phyloP scores from a whole-genome alignment of 306 rosid genomes.

The Benincasa hispida region DNA sequence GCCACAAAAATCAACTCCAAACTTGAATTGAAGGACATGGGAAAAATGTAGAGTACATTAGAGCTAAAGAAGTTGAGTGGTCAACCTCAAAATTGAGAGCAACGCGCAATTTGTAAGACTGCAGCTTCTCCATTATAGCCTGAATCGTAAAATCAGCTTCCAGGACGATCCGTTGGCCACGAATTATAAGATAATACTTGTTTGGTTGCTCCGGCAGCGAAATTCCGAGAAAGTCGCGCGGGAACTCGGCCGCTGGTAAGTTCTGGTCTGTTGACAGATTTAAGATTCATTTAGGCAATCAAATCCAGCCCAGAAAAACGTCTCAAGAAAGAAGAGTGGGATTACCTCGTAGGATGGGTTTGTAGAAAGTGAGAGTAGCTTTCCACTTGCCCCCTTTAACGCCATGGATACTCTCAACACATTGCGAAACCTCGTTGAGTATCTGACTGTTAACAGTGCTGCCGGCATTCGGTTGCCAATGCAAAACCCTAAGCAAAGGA shows the following conservation, averaged over 20 bases:
- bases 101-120: conserved; percentile 72
- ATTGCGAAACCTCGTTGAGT: conserved; percentile 75
- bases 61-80: not conserved
- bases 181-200: conserved; percentile 69
- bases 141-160: conserved; percentile 76
- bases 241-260: conserved; percentile 27
- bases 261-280: conserved; percentile 29
- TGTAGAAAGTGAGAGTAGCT: conserved; percentile 75
- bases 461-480: conserved; percentile 85
- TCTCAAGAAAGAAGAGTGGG: not conserved
- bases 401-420: conserved; percentile 69
- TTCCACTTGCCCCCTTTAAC: conserved; percentile 81
- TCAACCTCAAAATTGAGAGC: conserved; percentile 70
- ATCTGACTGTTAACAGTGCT: conserved; percentile 51
- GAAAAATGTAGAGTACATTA: not conserved
- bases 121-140: conserved; percentile 79
- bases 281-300: not conserved
- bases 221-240: conserved; percentile 74
- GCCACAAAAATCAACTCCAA: not conserved
- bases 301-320: not conserved
- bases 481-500: conserved; percentile 48
- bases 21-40: not conserved
- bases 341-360: conserved; percentile 68
- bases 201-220: conserved; percentile 64
- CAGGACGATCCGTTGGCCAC: conserved; percentile 53